These are phyloP conservation scores for Brachypodium distachyon DNA, from an alignment of 202 grass and related monocot genomes.

Conservation along the genomic window DNA sequence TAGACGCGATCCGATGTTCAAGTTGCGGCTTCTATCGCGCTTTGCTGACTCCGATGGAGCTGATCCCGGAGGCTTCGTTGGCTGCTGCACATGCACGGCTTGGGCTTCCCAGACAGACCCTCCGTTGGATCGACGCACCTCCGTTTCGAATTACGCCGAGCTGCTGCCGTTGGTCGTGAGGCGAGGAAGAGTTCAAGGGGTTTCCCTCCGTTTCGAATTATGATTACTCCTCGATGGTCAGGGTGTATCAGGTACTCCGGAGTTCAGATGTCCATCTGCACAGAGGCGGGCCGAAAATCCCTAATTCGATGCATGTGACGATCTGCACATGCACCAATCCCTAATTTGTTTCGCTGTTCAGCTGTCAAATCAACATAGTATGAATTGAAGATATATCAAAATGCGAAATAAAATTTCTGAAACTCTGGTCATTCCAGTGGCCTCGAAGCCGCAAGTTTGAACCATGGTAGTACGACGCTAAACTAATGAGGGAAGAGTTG, in stretches of 20 bases:
- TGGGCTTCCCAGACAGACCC: neutral
- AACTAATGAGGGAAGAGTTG: neutral
- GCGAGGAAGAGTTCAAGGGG: neutral
- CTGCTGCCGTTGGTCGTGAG: neutral
- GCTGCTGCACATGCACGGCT: conserved; percentile 5
- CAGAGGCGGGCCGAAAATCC: too few relatives aligned
- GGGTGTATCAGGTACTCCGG: neutral
- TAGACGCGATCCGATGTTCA: neutral
- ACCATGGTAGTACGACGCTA: too few relatives aligned
- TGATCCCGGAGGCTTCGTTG: conserved; percentile 15
- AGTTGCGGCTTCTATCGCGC: neutral
- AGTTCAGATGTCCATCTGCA: too few relatives aligned
- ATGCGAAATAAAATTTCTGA: too few relatives aligned
- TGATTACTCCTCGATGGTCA: neutral
- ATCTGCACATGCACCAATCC: too few relatives aligned
- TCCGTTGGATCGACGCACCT: neutral
- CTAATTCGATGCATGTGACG: too few relatives aligned
- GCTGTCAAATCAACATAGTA: too few relatives aligned
- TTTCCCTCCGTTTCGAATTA: too few relatives aligned
- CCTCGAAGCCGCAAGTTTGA: too few relatives aligned
- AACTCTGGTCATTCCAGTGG: too few relatives aligned
- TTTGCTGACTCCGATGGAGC: neutral
- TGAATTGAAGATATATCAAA: too few relatives aligned
- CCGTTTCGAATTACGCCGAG: neutral
- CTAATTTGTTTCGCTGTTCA: too few relatives aligned